These are phyloP conservation scores for Metschnikowia shivogae DNA, from an alignment of 805 yeast genomes.

Conservation along the genomic window DNA sequence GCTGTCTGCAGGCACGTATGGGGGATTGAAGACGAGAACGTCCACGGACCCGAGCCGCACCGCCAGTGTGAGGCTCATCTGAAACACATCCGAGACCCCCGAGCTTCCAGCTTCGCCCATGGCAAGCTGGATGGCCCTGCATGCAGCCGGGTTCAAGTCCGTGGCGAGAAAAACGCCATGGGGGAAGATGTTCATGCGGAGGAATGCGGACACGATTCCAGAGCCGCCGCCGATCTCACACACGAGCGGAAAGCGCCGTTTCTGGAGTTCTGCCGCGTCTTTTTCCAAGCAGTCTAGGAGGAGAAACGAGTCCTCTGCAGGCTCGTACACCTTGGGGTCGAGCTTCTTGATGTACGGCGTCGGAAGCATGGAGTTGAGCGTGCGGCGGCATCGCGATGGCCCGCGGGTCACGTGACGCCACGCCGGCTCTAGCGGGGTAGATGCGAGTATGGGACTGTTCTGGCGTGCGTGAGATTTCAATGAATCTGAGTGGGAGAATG, in stretches of 20 bases:
- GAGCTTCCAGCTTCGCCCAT: slow-evolving; percentile 16
- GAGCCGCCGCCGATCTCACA: slow-evolving; percentile 91
- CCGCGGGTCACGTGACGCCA: not conserved
- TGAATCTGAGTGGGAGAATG: too few relatives aligned
- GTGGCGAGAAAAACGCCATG: slow-evolving; percentile 57
- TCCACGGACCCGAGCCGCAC: slow-evolving; percentile 53
- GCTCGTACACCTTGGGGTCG: slow-evolving; percentile 84
- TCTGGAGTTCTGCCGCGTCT: slow-evolving; percentile 33
- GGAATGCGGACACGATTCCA: slow-evolving; percentile 80
- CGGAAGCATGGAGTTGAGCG: slow-evolving; percentile 53
- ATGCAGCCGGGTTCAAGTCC: slow-evolving; percentile 79
- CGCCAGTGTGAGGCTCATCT: slow-evolving; percentile 54
- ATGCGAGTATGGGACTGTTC: too few relatives aligned
- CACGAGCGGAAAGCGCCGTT: slow-evolving; percentile 46
- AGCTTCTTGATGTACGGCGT: slow-evolving; percentile 62
- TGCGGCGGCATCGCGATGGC: not conserved
- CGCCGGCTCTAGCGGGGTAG: too few relatives aligned
- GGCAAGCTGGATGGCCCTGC: slow-evolving; percentile 34
- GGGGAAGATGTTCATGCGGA: slow-evolving; percentile 54
- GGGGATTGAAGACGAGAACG: slow-evolving; percentile 85
- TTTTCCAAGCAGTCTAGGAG: slow-evolving; percentile 74
- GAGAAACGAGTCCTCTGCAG: slow-evolving; percentile 88
- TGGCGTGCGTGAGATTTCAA: too few relatives aligned
- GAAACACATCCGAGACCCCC: slow-evolving; percentile 29
- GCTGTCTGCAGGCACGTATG: slow-evolving; percentile 85